Percentiles rank a stretch among this genome's conserved stretches.
phyloP scores from a whole-genome alignment of 768 basidiomycete species.

The Postia placenta region DNA sequence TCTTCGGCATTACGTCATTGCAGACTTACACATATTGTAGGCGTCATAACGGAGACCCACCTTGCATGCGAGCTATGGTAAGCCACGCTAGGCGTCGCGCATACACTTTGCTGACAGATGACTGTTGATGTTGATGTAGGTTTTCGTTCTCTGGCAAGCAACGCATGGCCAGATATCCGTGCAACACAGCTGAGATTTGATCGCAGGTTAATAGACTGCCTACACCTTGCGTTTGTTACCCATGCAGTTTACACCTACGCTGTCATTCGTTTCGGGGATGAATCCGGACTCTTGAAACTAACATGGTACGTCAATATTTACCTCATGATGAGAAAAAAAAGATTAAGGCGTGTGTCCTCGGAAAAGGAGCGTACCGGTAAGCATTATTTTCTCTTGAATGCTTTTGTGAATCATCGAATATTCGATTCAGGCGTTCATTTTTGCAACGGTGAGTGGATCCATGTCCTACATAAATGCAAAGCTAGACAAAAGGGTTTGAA shows the following conservation, averaged over 20 bases:
- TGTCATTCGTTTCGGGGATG: constrained; percentile 16
- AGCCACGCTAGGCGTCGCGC: neutral
- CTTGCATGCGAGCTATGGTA: neutral
- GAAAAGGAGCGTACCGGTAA: constrained; percentile 18
- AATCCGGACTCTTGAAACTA: constrained; percentile 9
- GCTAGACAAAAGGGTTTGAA: neutral
- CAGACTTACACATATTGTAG: constrained; percentile 7
- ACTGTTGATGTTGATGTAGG: neutral
- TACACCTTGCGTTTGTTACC: constrained; percentile 12
- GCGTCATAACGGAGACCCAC: neutral
- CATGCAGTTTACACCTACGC: constrained; percentile 17
- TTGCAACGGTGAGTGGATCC: constrained; percentile 8
- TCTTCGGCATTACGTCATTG: neutral
- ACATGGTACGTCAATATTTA: constrained; percentile 11
- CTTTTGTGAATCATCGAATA: neutral
- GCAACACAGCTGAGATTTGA: neutral
- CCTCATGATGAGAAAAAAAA: neutral
- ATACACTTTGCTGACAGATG: neutral
- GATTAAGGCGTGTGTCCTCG: neutral
- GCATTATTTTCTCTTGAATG: no score
- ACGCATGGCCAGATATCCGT: neutral
- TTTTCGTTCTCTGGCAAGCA: neutral
- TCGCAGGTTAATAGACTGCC: constrained; percentile 11
- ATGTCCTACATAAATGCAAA: neutral
- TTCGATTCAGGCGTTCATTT: constrained; percentile 3